Percentiles rank a stretch among this genome's conserved stretches.
These are phyloP conservation scores for Dipteronia dyeriana DNA, from an alignment of 345 rosid species.

Conservation along the genomic window DNA sequence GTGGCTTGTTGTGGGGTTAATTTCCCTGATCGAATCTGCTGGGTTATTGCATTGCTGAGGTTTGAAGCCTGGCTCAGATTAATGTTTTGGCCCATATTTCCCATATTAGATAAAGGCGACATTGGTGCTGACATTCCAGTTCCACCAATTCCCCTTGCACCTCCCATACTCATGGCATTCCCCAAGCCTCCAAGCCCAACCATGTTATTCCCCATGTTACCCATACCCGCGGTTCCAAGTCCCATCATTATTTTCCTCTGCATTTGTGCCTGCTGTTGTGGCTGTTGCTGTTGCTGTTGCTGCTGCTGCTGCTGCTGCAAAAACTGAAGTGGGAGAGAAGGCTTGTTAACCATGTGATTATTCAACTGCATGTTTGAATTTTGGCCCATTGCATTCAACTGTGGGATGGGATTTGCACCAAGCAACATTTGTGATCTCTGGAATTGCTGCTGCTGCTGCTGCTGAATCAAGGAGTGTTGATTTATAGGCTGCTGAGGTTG, in stretches of 20 bases:
- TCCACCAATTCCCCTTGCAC: constrained; percentile 69
- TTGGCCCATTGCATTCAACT: constrained; percentile 62
- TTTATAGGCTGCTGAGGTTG: constrained; percentile 40
- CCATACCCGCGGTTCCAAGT: constrained; percentile 59
- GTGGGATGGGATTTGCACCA: constrained; percentile 57
- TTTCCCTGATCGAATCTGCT: constrained; percentile 55
- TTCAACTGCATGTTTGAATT: constrained; percentile 72
- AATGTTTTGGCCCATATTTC: constrained; percentile 67
- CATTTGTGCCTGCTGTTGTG: constrained; percentile 47
- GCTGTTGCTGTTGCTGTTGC: constrained; percentile 32
- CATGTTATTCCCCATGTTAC: constrained; percentile 62
- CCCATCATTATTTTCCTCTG: constrained; percentile 75
- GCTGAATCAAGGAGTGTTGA: constrained; percentile 63
- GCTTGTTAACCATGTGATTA: constrained; percentile 71
- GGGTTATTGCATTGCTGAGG: constrained; percentile 52
- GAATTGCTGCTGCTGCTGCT: constrained; percentile 73
- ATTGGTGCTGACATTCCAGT: constrained; percentile 75
- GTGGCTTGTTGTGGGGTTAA: constrained; percentile 40
- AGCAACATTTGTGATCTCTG: constrained; percentile 71
- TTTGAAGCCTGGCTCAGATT: constrained; percentile 54
- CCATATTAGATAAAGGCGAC: constrained; percentile 57
- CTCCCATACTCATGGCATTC: constrained; percentile 63
- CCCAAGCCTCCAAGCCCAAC: constrained; percentile 63
- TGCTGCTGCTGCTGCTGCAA: constrained; percentile 52
- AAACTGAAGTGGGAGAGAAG: constrained; percentile 67